Evolutionary conservation across 768 basidiomycete genomes (phyloP).

Genomic region (Lactarius psammicola): DNA sequence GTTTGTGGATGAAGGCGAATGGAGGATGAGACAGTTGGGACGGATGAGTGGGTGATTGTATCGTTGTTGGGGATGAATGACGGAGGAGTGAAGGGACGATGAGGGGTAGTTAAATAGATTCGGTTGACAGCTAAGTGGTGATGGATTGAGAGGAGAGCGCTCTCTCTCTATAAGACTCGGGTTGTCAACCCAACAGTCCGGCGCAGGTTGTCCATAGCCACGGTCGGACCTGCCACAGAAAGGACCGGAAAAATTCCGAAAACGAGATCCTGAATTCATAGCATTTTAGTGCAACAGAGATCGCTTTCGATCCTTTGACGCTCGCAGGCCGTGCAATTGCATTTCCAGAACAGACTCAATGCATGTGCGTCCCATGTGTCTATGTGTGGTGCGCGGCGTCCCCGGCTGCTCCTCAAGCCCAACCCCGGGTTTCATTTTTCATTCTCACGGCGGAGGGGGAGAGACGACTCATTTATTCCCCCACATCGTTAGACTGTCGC

Average conservation of each 20-base stretch:
- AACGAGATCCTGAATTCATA: background rate
- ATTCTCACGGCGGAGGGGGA: background rate
- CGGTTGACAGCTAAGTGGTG: background rate
- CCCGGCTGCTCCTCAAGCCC: background rate
- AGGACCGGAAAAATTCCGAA: background rate
- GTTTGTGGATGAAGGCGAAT: background rate
- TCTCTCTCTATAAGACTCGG: background rate
- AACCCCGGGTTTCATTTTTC: background rate
- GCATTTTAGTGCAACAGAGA: background rate
- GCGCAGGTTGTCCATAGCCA: background rate
- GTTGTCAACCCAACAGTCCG: background rate
- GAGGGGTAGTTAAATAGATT: slow-evolving; percentile 19
- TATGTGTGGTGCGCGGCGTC: background rate
- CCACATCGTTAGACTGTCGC: background rate
- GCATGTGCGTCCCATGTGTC: slow-evolving; percentile 16
- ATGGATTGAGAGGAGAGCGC: background rate
- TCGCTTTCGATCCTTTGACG: background rate
- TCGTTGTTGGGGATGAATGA: background rate
- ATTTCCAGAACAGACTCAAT: background rate
- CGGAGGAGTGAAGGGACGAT: background rate
- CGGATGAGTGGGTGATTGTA: background rate
- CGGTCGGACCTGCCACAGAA: slow-evolving; percentile 1
- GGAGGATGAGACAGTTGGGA: background rate
- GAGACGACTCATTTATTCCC: background rate
- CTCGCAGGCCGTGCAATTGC: background rate